Evolutionary conservation across 345 rosid species (phyloP).

Genomic region (Eucalyptus curtisii): DNA sequence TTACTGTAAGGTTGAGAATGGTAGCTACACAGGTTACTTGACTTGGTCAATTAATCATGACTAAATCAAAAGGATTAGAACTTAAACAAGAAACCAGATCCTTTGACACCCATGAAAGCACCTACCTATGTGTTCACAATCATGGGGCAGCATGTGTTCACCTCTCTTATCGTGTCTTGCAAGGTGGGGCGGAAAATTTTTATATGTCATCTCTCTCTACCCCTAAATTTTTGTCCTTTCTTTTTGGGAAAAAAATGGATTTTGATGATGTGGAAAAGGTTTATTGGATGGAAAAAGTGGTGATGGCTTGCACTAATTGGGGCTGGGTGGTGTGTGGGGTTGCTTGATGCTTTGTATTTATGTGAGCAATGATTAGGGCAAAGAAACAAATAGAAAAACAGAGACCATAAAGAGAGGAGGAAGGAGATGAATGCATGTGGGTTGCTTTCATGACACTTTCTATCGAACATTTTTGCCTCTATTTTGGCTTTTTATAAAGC

Average conservation of each 20-base stretch:
- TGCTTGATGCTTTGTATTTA: background rate
- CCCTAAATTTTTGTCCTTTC: background rate
- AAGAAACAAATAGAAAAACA: background rate
- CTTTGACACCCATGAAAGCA: background rate
- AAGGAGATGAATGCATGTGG: background rate
- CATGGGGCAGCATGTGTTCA: background rate
- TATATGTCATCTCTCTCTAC: background rate
- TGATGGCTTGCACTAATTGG: background rate
- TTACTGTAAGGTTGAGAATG: background rate
- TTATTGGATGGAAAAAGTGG: background rate
- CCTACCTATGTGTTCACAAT: background rate
- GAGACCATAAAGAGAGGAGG: background rate
- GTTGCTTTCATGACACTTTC: background rate
- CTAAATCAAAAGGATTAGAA: background rate
- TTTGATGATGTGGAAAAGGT: background rate
- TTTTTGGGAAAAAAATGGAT: background rate
- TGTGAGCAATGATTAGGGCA: slow-evolving; percentile 4
- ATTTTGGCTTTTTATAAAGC: background rate
- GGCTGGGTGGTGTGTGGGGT: background rate
- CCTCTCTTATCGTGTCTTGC: slow-evolving; percentile 11
- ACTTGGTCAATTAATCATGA: background rate
- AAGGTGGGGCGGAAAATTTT: slow-evolving; percentile 1
- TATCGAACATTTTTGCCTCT: background rate
- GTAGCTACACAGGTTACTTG: background rate
- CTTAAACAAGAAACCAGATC: background rate